phyloP scores from a whole-genome alignment of 1,284 basidiomycete genomes.

The Apiotrichum akiyoshidainum region DNA sequence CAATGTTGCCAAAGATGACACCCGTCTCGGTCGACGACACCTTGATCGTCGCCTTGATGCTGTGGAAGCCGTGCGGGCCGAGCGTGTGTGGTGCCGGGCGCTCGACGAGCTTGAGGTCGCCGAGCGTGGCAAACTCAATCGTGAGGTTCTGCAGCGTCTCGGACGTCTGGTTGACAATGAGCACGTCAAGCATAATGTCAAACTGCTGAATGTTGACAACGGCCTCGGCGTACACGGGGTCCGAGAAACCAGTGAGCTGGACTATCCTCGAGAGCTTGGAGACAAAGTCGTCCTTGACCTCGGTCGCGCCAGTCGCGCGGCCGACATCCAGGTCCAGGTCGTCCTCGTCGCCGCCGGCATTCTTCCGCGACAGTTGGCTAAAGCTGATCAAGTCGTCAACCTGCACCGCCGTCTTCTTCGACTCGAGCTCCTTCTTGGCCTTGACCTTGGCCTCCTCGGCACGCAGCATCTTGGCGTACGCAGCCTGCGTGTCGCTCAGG shows the following conservation, averaged over 20 bases:
- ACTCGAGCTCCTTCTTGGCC: conserved; percentile 79
- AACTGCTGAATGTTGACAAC: conserved; percentile 98
- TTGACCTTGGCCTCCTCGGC: conserved; percentile 88
- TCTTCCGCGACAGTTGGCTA: conserved; percentile 92
- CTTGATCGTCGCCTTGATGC: conserved; percentile 98
- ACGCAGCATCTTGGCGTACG: conserved; percentile 89
- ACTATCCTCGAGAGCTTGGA: conserved; percentile 93
- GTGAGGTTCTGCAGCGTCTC: conserved; percentile 96
- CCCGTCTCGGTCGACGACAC: conserved; percentile 96
- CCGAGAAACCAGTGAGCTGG: conserved; percentile 96
- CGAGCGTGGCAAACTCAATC: conserved; percentile 95
- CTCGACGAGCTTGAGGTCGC: conserved; percentile 96
- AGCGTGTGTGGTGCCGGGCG: conserved; percentile 88
- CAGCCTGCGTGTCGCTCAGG: conserved; percentile 85
- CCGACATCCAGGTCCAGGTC: conserved; percentile 83
- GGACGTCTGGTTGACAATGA: conserved; percentile 93
- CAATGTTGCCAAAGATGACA: conserved; percentile 96
- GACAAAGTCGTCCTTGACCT: conserved; percentile 89
- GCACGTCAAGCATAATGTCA: conserved; percentile 92
- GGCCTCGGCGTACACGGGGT: conserved; percentile 97
- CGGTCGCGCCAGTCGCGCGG: conserved; percentile 80
- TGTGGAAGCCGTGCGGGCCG: conserved; percentile 95
- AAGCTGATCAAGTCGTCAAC: conserved; percentile 91
- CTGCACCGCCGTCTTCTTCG: conserved; percentile 72
- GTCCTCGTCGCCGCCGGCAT: conserved; percentile 67